Conservation (phyloP, 805 yeast genomes). For the Sungouiozyma intestinalis region DNA sequence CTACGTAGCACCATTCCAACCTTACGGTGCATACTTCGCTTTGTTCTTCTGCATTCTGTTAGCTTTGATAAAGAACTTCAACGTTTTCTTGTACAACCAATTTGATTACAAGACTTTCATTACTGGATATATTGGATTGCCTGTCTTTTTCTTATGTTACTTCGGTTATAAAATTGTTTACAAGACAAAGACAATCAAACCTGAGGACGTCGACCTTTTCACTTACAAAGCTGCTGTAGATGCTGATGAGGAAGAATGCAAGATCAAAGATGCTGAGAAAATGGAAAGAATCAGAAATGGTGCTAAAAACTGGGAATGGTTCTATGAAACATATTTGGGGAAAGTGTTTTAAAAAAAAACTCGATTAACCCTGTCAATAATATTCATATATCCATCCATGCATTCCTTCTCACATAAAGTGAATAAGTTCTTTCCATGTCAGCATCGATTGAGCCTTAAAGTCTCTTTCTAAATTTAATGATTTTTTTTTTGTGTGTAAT, state of each 20-base stretch:
- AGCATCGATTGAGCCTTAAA: not conserved
- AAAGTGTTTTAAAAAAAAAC: slow-evolving; percentile 33
- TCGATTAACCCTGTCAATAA: not conserved
- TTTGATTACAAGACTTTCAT: slow-evolving; percentile 59
- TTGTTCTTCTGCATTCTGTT: slow-evolving; percentile 43
- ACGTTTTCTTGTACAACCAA: slow-evolving; percentile 53
- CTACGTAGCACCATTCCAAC: slow-evolving; percentile 58
- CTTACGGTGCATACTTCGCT: slow-evolving; percentile 55
- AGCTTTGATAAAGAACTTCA: slow-evolving; percentile 57
- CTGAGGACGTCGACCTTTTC: slow-evolving; percentile 46
- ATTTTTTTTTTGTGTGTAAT: not conserved
- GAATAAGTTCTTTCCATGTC: not conserved
- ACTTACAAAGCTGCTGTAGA: slow-evolving; percentile 22
- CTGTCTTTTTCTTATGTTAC: slow-evolving; percentile 42
- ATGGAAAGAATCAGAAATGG: slow-evolving; percentile 19
- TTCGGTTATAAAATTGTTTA: slow-evolving; percentile 49
- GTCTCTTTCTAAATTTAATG: not conserved
- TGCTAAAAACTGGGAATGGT: slow-evolving; percentile 34
- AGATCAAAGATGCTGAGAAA: slow-evolving; percentile 21
- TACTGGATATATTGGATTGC: slow-evolving; percentile 66
- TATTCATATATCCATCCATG: not conserved
- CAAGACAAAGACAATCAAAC: slow-evolving; percentile 39
- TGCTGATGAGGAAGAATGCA: slow-evolving; percentile 27
- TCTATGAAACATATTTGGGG: slow-evolving; percentile 38
- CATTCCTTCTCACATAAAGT: not conserved